These are phyloP conservation scores for Thymus quinquecostatus DNA, from an alignment of 257 asterid genomes.

Conservation along the genomic window DNA sequence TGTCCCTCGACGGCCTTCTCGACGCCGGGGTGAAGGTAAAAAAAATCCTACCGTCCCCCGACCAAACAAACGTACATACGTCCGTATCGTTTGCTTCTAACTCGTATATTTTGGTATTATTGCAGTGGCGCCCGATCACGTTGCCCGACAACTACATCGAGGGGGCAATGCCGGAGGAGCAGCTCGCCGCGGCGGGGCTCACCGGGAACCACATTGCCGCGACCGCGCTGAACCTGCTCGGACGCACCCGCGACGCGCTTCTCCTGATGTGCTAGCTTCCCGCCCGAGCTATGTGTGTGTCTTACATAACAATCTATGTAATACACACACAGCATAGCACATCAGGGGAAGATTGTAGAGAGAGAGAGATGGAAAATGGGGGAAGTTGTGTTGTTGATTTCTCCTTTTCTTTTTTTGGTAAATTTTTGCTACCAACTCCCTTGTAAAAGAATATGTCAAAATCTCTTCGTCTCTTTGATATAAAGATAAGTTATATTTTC, in stretches of 20 bases:
- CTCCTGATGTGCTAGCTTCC: constrained; percentile 58
- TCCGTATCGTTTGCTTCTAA: not conserved
- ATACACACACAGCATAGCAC: too few species aligned
- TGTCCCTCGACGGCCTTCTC: constrained; percentile 78
- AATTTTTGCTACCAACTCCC: too few species aligned
- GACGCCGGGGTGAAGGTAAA: constrained; percentile 82
- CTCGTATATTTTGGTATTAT: too few species aligned
- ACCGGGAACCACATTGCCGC: constrained; percentile 90
- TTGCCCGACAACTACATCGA: constrained; percentile 84
- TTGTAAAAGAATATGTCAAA: too few species aligned
- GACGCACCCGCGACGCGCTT: constrained; percentile 86
- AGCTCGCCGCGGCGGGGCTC: constrained; percentile 72
- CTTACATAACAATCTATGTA: too few species aligned
- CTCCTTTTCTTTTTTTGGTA: too few species aligned
- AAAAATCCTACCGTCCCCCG: not conserved
- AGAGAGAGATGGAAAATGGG: too few species aligned
- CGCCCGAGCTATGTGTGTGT: too few species aligned
- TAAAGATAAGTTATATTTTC: too few species aligned
- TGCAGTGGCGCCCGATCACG: constrained; percentile 89
- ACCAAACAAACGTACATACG: not conserved
- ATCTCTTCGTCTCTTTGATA: too few species aligned
- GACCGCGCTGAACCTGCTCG: constrained; percentile 79
- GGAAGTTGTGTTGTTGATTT: too few species aligned
- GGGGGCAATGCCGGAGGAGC: constrained; percentile 63
- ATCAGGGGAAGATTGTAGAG: too few species aligned